Percentiles rank a stretch among this genome's conserved stretches.
phyloP scores from a whole-genome alignment of 495 filamentous ascomycete genomes.

The Mytilinidion resinicola region DNA sequence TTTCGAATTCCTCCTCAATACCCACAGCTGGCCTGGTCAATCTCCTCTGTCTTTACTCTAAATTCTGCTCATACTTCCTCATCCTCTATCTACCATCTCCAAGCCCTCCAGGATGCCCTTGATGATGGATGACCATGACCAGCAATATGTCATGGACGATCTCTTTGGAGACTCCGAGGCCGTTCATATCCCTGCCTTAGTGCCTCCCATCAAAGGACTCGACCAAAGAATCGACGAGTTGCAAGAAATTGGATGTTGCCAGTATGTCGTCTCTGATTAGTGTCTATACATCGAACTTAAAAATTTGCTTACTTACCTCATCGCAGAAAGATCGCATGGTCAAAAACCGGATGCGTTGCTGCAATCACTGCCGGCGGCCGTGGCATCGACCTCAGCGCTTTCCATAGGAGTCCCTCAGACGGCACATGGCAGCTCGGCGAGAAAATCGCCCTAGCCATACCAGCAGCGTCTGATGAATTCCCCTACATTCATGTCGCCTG shows the following conservation, averaged over 20 bases:
- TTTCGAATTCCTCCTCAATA: too few relatives aligned
- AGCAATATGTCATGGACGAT: conserved; percentile 62
- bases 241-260: conserved; percentile 69
- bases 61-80: background rate
- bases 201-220: conserved; percentile 56
- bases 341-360: conserved; percentile 79
- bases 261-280: conserved; percentile 50
- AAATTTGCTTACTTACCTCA: background rate
- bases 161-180: conserved; percentile 65
- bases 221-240: conserved; percentile 72
- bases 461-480: conserved; percentile 46
- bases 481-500: conserved; percentile 71
- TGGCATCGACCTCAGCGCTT: conserved; percentile 61
- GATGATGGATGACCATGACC: conserved; percentile 64
- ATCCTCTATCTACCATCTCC: background rate
- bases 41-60: too few relatives aligned
- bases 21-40: too few relatives aligned
- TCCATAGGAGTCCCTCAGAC: conserved; percentile 62
- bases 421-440: conserved; percentile 75
- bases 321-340: conserved; percentile 77
- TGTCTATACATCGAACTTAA: background rate
- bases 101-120: conserved; percentile 22
- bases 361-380: conserved; percentile 66
- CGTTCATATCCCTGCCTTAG: conserved; percentile 46
- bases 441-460: conserved; percentile 41